Base-by-base conservation (phyloP, 1,284 basidiomycete genomes). In the Wolfiporia cocos region DNA sequence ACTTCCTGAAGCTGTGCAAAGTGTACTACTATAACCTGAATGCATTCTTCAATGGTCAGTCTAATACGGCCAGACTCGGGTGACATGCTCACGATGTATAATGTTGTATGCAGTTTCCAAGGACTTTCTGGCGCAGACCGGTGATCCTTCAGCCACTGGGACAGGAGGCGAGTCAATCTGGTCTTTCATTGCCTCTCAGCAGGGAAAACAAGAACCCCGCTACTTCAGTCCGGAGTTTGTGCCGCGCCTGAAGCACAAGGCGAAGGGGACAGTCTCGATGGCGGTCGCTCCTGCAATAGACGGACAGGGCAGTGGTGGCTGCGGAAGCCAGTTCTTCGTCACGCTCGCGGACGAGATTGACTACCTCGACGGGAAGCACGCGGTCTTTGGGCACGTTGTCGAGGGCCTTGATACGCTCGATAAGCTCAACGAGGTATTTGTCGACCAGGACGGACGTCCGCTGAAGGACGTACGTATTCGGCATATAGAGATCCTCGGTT, bases 1-100 rank as follows among this genome's bases (percentile, higher is more conserved):
- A 98, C 73, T 98, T 98, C 61, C 78, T 99, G 49, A 98, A 99
- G 64, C 74, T 99, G 41, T 97, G 93, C 69, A 95, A 95, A 69
- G 73, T 90, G 48, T 96, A 97, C 63, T 95, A 95, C 63, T 98
- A 96, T 71, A 94, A 92, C 61, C 69, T 96, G 50, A 89, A 92
- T 61, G 90, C 92, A 0, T 98, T 99, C 71, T 96, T 96, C 74
- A 96, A 97, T 66, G 90, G 92, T 92, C 49, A 43, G 81, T 64
- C 33, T 31, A 22, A 34, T 19, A n/a, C 26, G 19, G 47, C n/a
- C n/a, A n/a, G n/a, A n/a, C 21, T 28, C 14, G 48, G 23, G 33
- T 21, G 31, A 37, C n/a, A 28, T 41, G n/a, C 44, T 33, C 48
- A 47, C 53, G 19, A 10, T 26, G 5, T 34, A 7, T 17, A 24